Base-by-base conservation (phyloP, 2,329 filamentous ascomycete genomes). In the Aspergillus neotritici region DNA sequence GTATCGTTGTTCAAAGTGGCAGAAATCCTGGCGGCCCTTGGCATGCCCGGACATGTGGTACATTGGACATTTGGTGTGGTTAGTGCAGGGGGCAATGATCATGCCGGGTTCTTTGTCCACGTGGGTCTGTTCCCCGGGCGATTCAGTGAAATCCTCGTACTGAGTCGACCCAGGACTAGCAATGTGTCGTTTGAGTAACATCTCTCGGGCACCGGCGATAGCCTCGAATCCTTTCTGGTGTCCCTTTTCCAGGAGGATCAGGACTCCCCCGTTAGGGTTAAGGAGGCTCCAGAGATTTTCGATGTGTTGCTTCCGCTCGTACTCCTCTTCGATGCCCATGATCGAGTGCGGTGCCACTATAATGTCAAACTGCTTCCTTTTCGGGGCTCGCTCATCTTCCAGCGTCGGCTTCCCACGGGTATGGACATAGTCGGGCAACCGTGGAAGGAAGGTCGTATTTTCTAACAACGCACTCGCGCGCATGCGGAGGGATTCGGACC, bases 161-260 rank as follows among this genome's bases (percentile, higher is more conserved):
- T 65, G 57, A 8, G 68, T 67, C 10, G 73, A 70, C 3, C 70
- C 73, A 1, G 83, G 82, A 11, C 80, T 80, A 3, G 64, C 55
- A 43, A 95, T 84, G 61, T 87, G 83, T 34, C 84, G 80, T 48
- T 86, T 79, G 1, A 97, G 73, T 1, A 98, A 71, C 47, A 86
- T 80, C 33, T 89, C 78, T 38, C 93, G 82, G 5, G 90, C 89
- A 37, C 85, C 86, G 9, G 88, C 91, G 32, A 98, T 80, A 11
- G 87, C 86, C 63, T 97, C 93, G 53, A 98, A 98, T 0, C 93
- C 93, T 34, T 87, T 81, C 10, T 89, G 87, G 10, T 94, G 80
- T 0, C 89, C 93, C 64, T 96, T 97, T 64, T 98, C 93, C 15
- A 96, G 70, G 3, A 97, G 68, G 37, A 97, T 79, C 4, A 98